These are phyloP conservation scores for Polymyxa betae DNA, from an alignment of 208 protist species.

Conservation along the genomic window DNA sequence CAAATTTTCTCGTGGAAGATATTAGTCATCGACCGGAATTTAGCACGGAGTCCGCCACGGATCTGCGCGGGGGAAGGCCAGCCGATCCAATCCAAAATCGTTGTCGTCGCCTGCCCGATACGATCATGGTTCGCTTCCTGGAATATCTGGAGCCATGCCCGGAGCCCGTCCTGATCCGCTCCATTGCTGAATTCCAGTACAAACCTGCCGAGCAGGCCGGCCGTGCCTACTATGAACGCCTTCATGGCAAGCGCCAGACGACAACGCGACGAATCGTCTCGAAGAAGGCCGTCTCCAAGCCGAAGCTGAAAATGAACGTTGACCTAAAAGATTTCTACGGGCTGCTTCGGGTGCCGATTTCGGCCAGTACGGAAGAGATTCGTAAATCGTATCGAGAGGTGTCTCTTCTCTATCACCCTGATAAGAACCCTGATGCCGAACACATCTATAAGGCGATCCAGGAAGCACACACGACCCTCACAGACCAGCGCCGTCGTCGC, in stretches of 20 bases:
- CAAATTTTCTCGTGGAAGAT: too few relatives aligned
- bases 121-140: too few relatives aligned
- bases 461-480: neutral
- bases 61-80: too few relatives aligned
- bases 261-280: neutral
- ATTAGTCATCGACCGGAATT: too few relatives aligned
- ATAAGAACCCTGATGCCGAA: slow-evolving; percentile 56
- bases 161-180: too few relatives aligned
- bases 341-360: slow-evolving; percentile 13
- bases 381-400: slow-evolving; percentile 56
- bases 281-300: neutral
- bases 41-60: too few relatives aligned
- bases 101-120: too few relatives aligned
- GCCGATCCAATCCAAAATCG: too few relatives aligned
- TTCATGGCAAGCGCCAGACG: neutral
- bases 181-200: too few relatives aligned
- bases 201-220: neutral
- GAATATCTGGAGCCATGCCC: too few relatives aligned
- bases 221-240: neutral
- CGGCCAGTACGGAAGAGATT: slow-evolving; percentile 36
- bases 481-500: neutral
- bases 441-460: slow-evolving; percentile 20
- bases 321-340: slow-evolving; percentile 5
- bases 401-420: slow-evolving; percentile 57
- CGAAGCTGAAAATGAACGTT: neutral